Evolutionary conservation across 768 basidiomycete species (phyloP).

Genomic region (Russula griseocarnosa): DNA sequence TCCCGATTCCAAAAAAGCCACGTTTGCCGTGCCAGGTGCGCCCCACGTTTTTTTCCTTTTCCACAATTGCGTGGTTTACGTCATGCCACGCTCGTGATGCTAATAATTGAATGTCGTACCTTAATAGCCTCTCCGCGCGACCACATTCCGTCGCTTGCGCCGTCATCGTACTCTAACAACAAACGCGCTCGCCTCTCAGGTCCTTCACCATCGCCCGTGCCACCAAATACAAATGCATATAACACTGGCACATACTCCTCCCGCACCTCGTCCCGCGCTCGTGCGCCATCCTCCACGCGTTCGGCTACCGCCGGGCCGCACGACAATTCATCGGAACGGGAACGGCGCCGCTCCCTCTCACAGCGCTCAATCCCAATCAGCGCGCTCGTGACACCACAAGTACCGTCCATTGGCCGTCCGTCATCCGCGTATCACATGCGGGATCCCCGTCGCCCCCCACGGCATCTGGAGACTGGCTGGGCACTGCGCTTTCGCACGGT

Average conservation of each 20-base stretch:
- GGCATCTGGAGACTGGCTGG: constrained; percentile 60
- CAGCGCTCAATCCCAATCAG: constrained; percentile 76
- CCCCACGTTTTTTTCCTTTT: constrained; percentile 23
- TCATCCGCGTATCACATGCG: constrained; percentile 73
- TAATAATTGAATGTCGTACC: not conserved
- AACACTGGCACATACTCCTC: constrained; percentile 46
- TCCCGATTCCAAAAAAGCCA: constrained; percentile 58
- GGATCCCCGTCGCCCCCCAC: constrained; percentile 66
- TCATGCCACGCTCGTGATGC: constrained; percentile 10
- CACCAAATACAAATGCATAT: constrained; percentile 42
- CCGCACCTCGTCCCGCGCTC: constrained; percentile 32
- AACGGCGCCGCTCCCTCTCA: constrained; percentile 42
- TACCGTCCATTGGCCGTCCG: constrained; percentile 55
- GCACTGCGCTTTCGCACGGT: constrained; percentile 51
- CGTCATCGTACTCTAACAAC: constrained; percentile 61
- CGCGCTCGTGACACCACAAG: constrained; percentile 72
- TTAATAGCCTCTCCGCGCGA: constrained; percentile 31
- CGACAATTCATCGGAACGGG: constrained; percentile 16
- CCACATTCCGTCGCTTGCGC: constrained; percentile 50
- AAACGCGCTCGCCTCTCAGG: constrained; percentile 63
- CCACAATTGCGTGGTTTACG: constrained; percentile 19
- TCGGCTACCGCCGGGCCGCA: constrained; percentile 28
- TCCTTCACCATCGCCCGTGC: constrained; percentile 36
- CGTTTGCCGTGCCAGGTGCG: constrained; percentile 61
- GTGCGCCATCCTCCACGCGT: constrained; percentile 31